Base-by-base conservation (phyloP, 2,329 filamentous ascomycete species). In the Ilyonectria destructans region DNA sequence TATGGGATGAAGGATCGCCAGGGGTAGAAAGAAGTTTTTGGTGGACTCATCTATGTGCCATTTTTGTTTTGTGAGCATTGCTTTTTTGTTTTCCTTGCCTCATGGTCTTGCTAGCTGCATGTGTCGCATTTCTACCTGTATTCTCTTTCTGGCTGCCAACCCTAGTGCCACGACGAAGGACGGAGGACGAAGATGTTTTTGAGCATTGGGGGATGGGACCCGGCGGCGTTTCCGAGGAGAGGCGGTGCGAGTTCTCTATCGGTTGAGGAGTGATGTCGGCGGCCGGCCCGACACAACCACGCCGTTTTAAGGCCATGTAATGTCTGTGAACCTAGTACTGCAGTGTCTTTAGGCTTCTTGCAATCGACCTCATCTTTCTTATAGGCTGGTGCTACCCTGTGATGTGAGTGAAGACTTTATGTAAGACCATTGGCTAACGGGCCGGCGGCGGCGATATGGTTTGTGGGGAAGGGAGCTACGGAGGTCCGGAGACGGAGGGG, bases 301-400 rank as follows among this genome's bases (percentile, higher is more conserved):
- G 57, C 59, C 69, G 55, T 37, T 62, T 51, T 69, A 58, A 48
- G 54, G 73, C 66, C 70, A 65, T 68, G 71, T 75, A 75, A 74
- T 75, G 70, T 69, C 56, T 75, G 67, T 72, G 62, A 74, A 74
- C 63, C 67, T 66, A 62, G 66, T 75, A 75, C 60, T 72, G 68
- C 74, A 74, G 70, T 71, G 62, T 73, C 54, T 58, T 48, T 67
- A 62, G 68, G 52, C 70, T 63, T 55, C 29, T 60, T 40, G 52
- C 55, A 58, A 69, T 73, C 65, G 55, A 52, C 46, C 46, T 26
- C 33, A 37, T 61, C 21, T 37, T 35, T 55, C 43, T 21, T 33
- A 49, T 35, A 10, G 19, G 10, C 2, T 49, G 31, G 48, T 35
- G 23, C 10, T 19, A 15, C 40, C n/a, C 15, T n/a, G 4, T 21